Conservation (phyloP, 169 alveolate genomes). For the Eimeria mitis region DNA sequence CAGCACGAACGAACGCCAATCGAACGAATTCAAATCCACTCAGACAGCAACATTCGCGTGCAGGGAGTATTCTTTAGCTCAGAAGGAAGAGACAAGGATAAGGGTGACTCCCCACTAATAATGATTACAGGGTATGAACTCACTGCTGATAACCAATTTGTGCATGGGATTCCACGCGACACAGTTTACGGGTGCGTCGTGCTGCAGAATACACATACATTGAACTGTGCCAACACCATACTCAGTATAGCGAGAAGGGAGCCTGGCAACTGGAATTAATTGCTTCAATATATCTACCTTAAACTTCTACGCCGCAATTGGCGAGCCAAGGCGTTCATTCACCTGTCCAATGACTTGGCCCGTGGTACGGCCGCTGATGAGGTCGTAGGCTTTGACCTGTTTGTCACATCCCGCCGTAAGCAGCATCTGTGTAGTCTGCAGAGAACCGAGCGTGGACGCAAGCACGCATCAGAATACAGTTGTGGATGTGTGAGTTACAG, state of each 20-base stretch:
- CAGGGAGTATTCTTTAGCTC: not conserved
- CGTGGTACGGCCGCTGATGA: constrained; percentile 56
- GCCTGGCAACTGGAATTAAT: not conserved
- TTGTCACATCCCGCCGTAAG: constrained; percentile 80
- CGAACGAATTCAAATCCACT: not conserved
- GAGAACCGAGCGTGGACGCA: not conserved
- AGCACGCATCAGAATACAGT: not conserved
- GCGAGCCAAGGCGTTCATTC: not conserved
- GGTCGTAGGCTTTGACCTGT: constrained; percentile 73
- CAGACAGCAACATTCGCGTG: not conserved
- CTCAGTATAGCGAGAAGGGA: not conserved
- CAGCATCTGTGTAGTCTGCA: constrained; percentile 67
- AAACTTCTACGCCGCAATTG: not conserved
- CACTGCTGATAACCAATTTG: constrained; percentile 66
- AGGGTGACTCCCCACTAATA: not conserved
- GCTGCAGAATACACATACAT: constrained; percentile 34
- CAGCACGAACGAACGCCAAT: not conserved
- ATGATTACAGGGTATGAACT: not conserved
- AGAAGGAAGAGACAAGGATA: not conserved
- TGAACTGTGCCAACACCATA: not conserved
- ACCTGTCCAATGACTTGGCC: constrained; percentile 81
- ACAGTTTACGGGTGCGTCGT: constrained; percentile 78
- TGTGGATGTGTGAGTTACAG: not conserved
- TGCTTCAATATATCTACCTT: not conserved
- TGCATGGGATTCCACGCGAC: constrained; percentile 79